Conservation (phyloP, 1,139 yeast genomes). For the Entelexis paramagnoliae region DNA sequence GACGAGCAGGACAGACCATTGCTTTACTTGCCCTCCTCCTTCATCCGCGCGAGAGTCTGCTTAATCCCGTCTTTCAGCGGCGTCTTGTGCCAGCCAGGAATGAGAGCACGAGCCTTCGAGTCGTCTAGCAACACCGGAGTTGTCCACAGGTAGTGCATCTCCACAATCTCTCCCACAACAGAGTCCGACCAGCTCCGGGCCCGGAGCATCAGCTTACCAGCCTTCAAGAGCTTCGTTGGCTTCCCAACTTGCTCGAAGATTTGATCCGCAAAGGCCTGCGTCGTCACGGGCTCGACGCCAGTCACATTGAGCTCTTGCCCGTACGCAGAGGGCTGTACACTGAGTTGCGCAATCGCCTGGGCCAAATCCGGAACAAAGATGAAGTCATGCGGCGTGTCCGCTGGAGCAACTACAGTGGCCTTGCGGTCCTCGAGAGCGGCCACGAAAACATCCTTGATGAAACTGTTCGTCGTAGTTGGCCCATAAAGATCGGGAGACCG, state of each 20-base stretch:
- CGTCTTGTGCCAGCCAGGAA: background rate
- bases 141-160: background rate
- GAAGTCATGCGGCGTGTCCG: background rate
- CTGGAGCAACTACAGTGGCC: background rate
- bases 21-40: background rate
- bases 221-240: background rate
- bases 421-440: background rate
- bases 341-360: background rate
- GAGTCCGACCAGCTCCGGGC: background rate
- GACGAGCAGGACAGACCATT: too few species aligned
- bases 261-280: background rate
- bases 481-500: background rate
- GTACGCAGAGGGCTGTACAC: background rate
- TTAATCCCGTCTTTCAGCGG: background rate
- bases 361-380: background rate
- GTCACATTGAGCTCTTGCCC: background rate
- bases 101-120: background rate
- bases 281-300: background rate
- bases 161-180: background rate
- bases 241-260: background rate
- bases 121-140: background rate
- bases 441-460: background rate
- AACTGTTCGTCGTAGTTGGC: background rate
- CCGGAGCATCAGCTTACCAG: background rate
- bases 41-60: background rate